phyloP scores from a whole-genome alignment of 2,329 filamentous ascomycete species.

The Dothistroma pini region DNA sequence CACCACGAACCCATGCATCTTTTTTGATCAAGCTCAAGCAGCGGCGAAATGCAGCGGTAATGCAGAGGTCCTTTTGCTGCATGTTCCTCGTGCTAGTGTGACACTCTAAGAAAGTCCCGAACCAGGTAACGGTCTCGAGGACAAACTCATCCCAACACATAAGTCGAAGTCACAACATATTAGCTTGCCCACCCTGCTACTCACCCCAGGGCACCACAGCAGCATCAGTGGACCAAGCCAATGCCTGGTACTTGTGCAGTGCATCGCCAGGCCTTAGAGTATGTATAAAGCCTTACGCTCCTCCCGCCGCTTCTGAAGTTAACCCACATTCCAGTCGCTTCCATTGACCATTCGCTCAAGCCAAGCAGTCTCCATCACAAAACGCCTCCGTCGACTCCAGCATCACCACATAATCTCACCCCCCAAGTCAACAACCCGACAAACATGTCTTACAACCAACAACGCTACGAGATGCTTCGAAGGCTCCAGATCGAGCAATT shows the following conservation, averaged over 20 bases:
- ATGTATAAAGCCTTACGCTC: constrained; percentile 2
- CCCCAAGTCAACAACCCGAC: not conserved
- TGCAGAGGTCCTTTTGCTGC: not conserved
- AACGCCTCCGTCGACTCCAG: not conserved
- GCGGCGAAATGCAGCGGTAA: not conserved
- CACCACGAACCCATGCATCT: not conserved
- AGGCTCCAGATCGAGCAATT: constrained; percentile 32
- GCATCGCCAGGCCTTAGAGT: not conserved
- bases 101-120: constrained; percentile 13
- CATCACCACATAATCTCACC: not conserved
- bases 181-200: constrained; percentile 12
- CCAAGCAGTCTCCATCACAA: not conserved
- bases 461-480: constrained; percentile 24
- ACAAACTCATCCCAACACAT: constrained; percentile 9
- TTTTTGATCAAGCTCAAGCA: not conserved
- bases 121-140: constrained; percentile 15
- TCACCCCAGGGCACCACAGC: constrained; percentile 18
- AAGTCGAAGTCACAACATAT: constrained; percentile 9
- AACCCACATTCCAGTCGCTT: constrained; percentile 1
- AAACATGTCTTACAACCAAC: constrained; percentile 29
- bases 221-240: constrained; percentile 11
- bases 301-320: not conserved
- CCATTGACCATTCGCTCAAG: constrained; percentile 1
- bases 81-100: constrained; percentile 11
- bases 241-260: constrained; percentile 8